Base-by-base conservation (phyloP, 2,329 filamentous ascomycete genomes). In the Curvularia sp. region DNA sequence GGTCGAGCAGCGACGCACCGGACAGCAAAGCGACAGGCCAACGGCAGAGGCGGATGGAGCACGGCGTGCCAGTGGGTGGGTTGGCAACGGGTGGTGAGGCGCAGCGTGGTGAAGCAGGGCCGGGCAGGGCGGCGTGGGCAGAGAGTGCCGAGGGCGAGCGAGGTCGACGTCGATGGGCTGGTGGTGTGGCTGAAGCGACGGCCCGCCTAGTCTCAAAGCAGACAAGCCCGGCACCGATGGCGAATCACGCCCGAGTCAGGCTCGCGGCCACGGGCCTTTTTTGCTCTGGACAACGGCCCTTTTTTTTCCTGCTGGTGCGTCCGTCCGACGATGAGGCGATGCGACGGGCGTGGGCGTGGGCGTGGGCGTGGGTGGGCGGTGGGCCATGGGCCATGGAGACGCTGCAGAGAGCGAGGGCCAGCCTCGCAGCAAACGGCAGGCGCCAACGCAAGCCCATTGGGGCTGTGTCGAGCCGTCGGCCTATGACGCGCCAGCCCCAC, bases 401-500 rank as follows among this genome's bases (percentile, higher is more conserved):
- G 22, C 22, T 24, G 22, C 22, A 24, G 22, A 24, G 22, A 24
- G 22, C 3, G 22, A 24, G 22, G 22, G 22, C 22, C 22, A 24
- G 22, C 22, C 22, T 24, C 22, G 22, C 22, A 24, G 22, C 22
- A 24, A 24, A 24, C 22, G 22, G 22, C 22, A 24, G 22, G 22
- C 22, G 22, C 44, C 49, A 53, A 57, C 49, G 54, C 54, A 57
- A 57, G 54, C 54, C 54, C 44, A 41, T 57, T 46, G 54, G 55
- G 55, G 55, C 55, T 58, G 55, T 58, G 55, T 55, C 22, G 15
- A 24, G 31, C 10, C 30, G 35, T 31, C 55, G 26, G 55, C 55
- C 55, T 53, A 53, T 51, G 49, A 57, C 55, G 35, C 43, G 47
- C 24, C 46, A 54, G 55, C 35, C 58, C 58, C 58, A 54, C 55